A percentile compares a stretch with the other conserved stretches of the same genome.
phyloP scores from a whole-genome alignment of 805 yeast genomes.

The Spathaspora gorwiae region DNA sequence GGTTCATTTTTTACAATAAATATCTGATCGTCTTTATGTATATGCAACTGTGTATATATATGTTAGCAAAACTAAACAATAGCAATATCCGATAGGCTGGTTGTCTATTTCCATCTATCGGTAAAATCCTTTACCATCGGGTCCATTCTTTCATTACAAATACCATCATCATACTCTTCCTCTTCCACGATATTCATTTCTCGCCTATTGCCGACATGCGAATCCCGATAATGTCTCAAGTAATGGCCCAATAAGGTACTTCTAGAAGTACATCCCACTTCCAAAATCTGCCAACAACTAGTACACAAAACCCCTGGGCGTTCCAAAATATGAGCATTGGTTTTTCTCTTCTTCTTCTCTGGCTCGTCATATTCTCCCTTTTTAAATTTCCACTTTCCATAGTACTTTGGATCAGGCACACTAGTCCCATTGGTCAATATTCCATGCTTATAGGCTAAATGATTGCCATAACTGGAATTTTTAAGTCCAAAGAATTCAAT shows the following conservation, averaged over 20 bases:
- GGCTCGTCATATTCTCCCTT: conserved; percentile 15
- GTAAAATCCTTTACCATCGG: not conserved
- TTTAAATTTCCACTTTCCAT: conserved; percentile 20
- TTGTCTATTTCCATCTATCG: not conserved
- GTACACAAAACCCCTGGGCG: conserved; percentile 8
- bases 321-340: conserved; percentile 9
- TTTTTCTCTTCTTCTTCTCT: conserved; percentile 8
- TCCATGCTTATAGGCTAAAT: conserved; percentile 32
- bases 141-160: not conserved
- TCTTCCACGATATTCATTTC: not conserved
- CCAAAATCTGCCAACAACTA: conserved; percentile 9
- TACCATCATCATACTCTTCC: not conserved
- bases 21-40: too few species aligned
- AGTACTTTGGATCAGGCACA: conserved; percentile 28
- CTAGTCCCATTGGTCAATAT: conserved; percentile 25
- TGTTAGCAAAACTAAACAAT: too few species aligned
- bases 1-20: too few species aligned
- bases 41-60: too few species aligned
- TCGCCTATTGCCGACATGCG: conserved; percentile 8
- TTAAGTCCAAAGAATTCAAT: conserved; percentile 28
- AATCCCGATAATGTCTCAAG: conserved; percentile 9
- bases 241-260: conserved; percentile 10
- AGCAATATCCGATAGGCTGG: too few species aligned
- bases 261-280: conserved; percentile 8
- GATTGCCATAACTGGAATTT: conserved; percentile 29